These are phyloP conservation scores for Gyrodon lividus DNA, from an alignment of 768 basidiomycete species.

Conservation along the genomic window DNA sequence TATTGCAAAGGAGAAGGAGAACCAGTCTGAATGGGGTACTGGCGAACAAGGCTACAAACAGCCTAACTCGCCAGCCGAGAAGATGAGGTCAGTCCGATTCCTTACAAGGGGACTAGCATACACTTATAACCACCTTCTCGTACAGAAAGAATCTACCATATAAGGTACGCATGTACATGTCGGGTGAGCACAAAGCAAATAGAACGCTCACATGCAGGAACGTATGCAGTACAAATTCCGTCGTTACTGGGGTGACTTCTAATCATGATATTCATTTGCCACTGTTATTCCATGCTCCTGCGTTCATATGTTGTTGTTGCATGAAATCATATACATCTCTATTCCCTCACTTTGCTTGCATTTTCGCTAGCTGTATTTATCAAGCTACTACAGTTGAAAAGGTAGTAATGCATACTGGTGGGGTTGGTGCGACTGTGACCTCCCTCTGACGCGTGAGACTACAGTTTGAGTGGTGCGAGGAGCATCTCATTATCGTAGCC, in stretches of 20 bases:
- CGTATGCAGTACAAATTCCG: constrained; percentile 88
- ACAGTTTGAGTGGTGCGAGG: too few species aligned
- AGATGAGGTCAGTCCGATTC: constrained; percentile 55
- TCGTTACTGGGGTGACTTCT: constrained; percentile 87
- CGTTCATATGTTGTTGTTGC: constrained; percentile 3
- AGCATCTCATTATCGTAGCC: too few species aligned
- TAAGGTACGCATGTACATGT: constrained; percentile 56
- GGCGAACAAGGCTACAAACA: constrained; percentile 69
- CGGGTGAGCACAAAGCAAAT: constrained; percentile 18
- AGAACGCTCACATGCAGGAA: constrained; percentile 49
- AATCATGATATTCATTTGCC: constrained; percentile 16
- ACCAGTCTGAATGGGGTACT: constrained; percentile 67
- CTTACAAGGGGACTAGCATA: neutral
- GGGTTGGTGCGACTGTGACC: too few species aligned
- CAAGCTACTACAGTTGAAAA: too few species aligned
- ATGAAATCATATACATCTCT: constrained; percentile 24
- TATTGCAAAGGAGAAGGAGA: constrained; percentile 51
- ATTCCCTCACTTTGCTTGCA: constrained; percentile 19
- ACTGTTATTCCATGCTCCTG: constrained; percentile 9
- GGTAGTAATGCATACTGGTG: too few species aligned
- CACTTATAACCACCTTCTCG: constrained; percentile 4
- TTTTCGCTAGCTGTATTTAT: constrained; percentile 2
- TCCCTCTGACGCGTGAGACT: too few species aligned
- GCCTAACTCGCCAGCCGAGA: constrained; percentile 73
- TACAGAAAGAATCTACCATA: constrained; percentile 78